A percentile compares a stretch with the other conserved stretches of the same genome.
Conservation (phyloP, 2,329 filamentous ascomycete species). For the Hypomyces rosellus region DNA sequence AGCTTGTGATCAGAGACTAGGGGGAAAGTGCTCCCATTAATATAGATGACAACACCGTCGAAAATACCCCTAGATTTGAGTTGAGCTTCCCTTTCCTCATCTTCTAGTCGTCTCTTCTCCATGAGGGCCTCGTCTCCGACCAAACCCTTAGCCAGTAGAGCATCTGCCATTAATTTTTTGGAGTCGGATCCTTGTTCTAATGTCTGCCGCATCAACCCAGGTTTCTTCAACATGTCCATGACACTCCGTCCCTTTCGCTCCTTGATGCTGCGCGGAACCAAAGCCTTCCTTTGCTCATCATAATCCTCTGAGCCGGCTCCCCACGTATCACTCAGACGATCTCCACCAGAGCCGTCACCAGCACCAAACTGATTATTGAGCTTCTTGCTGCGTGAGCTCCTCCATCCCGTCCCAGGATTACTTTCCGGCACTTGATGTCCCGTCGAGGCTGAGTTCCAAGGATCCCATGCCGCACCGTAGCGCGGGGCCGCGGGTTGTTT, state of each 20-base stretch:
- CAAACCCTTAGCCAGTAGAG: neutral
- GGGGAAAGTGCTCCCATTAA: slow-evolving; percentile 83
- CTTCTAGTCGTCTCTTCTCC: slow-evolving; percentile 36
- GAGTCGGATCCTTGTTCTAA: neutral
- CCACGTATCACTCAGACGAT: slow-evolving; percentile 57
- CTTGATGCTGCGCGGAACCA: slow-evolving; percentile 38
- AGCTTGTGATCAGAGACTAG: slow-evolving; percentile 79
- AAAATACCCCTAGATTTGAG: slow-evolving; percentile 49
- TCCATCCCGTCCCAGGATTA: slow-evolving; percentile 59
- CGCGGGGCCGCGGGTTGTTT: slow-evolving; percentile 31
- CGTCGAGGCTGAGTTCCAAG: slow-evolving; percentile 67
- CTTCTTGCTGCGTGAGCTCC: slow-evolving; percentile 62
- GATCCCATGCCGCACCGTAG: slow-evolving; percentile 48
- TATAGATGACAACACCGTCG: slow-evolving; percentile 65
- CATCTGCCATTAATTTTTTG: neutral
- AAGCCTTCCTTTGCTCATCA: slow-evolving; percentile 36
- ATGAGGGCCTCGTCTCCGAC: slow-evolving; percentile 15
- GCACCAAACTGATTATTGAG: slow-evolving; percentile 61
- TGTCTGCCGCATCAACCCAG: slow-evolving; percentile 23
- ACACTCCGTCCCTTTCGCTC: slow-evolving; percentile 39
- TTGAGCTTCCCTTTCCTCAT: slow-evolving; percentile 40
- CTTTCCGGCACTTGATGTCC: slow-evolving; percentile 76
- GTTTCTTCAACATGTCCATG: slow-evolving; percentile 46
- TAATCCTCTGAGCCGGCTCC: slow-evolving; percentile 56
- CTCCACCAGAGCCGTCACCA: slow-evolving; percentile 47